Evolutionary conservation across 306 rosid genomes (phyloP).

Genomic region (Ochetophila trinervis): DNA sequence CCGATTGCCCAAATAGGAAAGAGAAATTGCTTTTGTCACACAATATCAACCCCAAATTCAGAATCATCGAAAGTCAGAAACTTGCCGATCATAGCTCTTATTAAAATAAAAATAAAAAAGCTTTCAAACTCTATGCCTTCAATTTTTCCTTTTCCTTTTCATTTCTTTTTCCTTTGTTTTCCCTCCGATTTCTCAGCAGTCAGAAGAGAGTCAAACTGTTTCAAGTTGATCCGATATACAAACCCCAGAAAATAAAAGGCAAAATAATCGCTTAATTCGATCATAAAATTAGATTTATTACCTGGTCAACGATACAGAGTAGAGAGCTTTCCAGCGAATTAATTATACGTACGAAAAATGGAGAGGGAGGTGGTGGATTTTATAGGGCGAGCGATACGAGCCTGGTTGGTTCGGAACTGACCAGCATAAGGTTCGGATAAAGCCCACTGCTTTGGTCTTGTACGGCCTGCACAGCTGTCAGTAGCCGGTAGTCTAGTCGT

Average conservation of each 20-base stretch:
- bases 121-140: too few relatives aligned
- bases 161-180: not conserved
- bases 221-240: not conserved
- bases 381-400: constrained; percentile 30
- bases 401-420: constrained; percentile 18
- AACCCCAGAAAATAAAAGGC: too few relatives aligned
- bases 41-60: not conserved
- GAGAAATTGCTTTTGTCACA: too few relatives aligned
- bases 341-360: constrained; percentile 4
- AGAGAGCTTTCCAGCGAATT: not conserved
- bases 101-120: too few relatives aligned
- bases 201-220: not conserved
- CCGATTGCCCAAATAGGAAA: too few relatives aligned
- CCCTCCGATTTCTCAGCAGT: not conserved
- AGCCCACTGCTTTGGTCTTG: not conserved
- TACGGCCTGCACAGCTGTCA: constrained; percentile 5
- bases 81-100: not conserved
- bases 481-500: constrained; percentile 6
- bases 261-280: not conserved
- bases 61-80: not conserved
- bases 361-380: not conserved
- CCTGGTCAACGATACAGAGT: not conserved
- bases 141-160: not conserved
- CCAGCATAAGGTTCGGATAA: constrained; percentile 31
- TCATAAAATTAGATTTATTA: not conserved